These are phyloP conservation scores for Aureobasidium lini DNA, from an alignment of 2,329 filamentous ascomycete genomes.

Conservation along the genomic window DNA sequence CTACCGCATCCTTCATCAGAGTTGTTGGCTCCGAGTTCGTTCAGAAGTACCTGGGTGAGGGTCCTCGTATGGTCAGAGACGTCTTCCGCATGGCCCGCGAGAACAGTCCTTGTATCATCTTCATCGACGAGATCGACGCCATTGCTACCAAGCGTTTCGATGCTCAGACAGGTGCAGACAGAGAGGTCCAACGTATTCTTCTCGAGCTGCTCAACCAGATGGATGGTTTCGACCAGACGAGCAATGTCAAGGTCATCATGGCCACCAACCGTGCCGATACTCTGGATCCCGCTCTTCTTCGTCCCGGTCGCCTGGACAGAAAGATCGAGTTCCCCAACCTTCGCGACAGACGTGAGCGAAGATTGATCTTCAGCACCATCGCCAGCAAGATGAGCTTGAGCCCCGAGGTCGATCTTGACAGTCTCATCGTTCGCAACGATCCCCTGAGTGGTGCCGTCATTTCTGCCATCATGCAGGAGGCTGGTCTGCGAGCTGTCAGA, in stretches of 20 bases:
- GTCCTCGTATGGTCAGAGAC: constrained; percentile 96
- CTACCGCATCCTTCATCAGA: constrained; percentile 95
- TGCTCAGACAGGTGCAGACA: constrained; percentile 93
- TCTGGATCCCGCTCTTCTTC: constrained; percentile 85
- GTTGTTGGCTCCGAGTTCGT: constrained; percentile 98
- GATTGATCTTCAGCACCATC: constrained; percentile 96
- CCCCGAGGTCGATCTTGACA: constrained; percentile 93
- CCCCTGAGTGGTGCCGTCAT: constrained; percentile 92
- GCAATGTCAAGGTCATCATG: constrained; percentile 99
- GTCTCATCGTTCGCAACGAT: constrained; percentile 92
- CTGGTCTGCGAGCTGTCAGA: constrained; percentile 82
- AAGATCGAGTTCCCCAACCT: constrained; percentile 99
- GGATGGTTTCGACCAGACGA: constrained; percentile 98
- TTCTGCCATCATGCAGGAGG: constrained; percentile 98
- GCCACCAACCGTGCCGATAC: constrained; percentile 98
- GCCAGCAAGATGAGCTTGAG: constrained; percentile 94
- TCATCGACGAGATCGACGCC: constrained; percentile 98
- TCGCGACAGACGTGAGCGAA: constrained; percentile 85
- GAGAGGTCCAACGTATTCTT: constrained; percentile 96
- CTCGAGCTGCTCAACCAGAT: constrained; percentile 98
- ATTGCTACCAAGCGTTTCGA: constrained; percentile 99
- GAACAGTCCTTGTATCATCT: constrained; percentile 97
- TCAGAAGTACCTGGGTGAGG: constrained; percentile 96
- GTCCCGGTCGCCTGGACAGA: constrained; percentile 88
- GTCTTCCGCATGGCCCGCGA: constrained; percentile 98